Evolutionary conservation across 495 filamentous ascomycete species (phyloP), one percentile per base, ranked within the genome.

Genomic region (Daldinia childiae): DNA sequence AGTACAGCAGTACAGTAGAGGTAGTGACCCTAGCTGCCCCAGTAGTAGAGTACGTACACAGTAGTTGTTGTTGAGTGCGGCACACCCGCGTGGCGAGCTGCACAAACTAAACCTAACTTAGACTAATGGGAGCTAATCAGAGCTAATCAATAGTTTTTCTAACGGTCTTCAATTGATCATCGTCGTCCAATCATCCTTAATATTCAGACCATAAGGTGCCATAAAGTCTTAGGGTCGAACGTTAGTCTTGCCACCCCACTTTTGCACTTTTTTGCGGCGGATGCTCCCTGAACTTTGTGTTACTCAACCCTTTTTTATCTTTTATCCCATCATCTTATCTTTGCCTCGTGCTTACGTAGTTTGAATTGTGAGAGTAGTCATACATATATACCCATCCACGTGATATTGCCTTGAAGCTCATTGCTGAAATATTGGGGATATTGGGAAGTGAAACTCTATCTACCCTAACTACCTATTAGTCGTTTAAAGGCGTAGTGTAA

Each of bases 231-330:
- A 32, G 34, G 36, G 38, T 72, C 64, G 64, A 72, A 68, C 62
- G 64, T 72, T 55, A 68, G 57, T 68, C 60, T 68, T 57, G 56
- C 61, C 60, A 68, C 60, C 69, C 69, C 64, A 68, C 69, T 51
- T 34, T 41, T 15, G 19, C 43, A 29, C 64, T 65, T 64, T 51
- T 34, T 41, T 15, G 19, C 43, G 38, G 30, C 38, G 48, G 61
- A 58, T 64, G 30, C n/a, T 64, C 58, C 41, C 69, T 41, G 17
- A 68, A 58, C 32, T 65, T 51, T 71, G 48, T 65, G 27, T 3
- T 57, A 30, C 54, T 57, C 27, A n/a, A 6, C 15, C 15, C 6
- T 32, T 15, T 17, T 26, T 3, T 34, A 1, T 29, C 29, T n/a
- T n/a, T n/a, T n/a, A n/a, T n/a, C n/a, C n/a, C n/a, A n/a, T n/a